Conservation (phyloP, 805 yeast species). For the Torulaspora delbrueckii region DNA sequence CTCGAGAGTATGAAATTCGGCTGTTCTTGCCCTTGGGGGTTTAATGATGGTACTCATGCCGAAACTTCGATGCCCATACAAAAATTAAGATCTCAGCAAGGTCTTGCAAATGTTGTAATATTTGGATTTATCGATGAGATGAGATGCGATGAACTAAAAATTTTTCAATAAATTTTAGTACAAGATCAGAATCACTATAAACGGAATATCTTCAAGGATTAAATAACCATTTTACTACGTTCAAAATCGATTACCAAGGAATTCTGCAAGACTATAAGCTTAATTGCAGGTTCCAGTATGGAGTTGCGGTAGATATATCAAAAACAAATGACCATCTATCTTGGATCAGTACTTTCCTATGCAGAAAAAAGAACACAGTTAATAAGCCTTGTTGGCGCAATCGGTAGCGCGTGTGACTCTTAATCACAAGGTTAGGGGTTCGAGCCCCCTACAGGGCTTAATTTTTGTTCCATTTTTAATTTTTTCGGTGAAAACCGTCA, state of each 20-base stretch:
- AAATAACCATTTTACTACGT: background rate
- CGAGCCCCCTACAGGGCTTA: slow-evolving; percentile 27
- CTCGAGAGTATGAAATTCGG: slow-evolving; percentile 65
- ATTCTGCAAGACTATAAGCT: background rate
- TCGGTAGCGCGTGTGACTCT: slow-evolving; percentile 29
- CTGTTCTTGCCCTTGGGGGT: slow-evolving; percentile 37
- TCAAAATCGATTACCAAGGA: background rate
- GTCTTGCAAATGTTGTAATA: background rate
- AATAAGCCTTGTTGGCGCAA: slow-evolving; percentile 25
- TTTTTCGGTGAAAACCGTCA: background rate
- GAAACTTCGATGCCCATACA: slow-evolving; percentile 2
- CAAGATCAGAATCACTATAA: background rate
- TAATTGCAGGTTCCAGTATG: background rate
- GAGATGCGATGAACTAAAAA: slow-evolving; percentile 17
- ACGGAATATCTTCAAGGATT: background rate
- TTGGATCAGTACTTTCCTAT: too few species aligned
- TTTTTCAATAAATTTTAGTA: slow-evolving; percentile 3
- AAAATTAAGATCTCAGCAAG: slow-evolving; percentile 4
- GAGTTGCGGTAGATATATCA: too few species aligned
- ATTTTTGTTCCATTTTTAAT: slow-evolving; percentile 2
- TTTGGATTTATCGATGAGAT: slow-evolving; percentile 8
- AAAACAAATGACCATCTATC: too few species aligned
- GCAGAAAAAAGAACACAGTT: background rate
- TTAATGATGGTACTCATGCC: slow-evolving; percentile 33
- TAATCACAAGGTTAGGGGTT: slow-evolving; percentile 28